These are phyloP conservation scores for Amanita exitialis DNA, from an alignment of 768 basidiomycete genomes.

Conservation along the genomic window DNA sequence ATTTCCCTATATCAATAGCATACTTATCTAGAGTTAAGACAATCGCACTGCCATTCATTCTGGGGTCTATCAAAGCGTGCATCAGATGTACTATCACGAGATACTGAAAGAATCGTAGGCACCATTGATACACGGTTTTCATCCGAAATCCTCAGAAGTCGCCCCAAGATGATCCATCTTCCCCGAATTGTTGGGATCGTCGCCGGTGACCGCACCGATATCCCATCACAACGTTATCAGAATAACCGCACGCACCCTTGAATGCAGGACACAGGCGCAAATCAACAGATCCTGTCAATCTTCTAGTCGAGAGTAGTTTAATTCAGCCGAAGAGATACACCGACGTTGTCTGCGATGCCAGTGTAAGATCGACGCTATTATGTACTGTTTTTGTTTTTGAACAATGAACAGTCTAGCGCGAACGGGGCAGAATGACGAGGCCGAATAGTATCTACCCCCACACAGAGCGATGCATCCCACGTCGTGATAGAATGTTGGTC, in stretches of 20 bases:
- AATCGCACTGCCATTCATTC: background rate
- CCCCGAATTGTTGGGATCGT: conserved; percentile 1
- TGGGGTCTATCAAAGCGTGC: background rate
- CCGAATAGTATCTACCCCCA: background rate
- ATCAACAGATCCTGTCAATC: conserved; percentile 6
- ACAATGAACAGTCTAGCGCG: background rate
- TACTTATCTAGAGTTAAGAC: background rate
- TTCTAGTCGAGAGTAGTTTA: conserved; percentile 1
- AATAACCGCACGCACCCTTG: conserved; percentile 1
- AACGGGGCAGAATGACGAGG: background rate
- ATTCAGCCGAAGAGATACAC: conserved; percentile 1
- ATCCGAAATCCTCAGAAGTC: background rate
- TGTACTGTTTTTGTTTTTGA: background rate
- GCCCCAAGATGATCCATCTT: background rate
- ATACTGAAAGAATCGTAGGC: background rate
- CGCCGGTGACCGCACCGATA: background rate
- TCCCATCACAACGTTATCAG: conserved; percentile 2
- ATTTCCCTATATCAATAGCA: background rate
- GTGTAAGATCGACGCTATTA: too few species aligned
- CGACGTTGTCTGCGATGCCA: background rate
- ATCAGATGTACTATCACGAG: background rate
- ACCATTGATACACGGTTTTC: background rate
- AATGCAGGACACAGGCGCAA: background rate
- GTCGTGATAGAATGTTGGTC: background rate
- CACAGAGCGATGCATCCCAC: background rate